phyloP scores from a whole-genome alignment of 176 grass and related monocot species.

The Calamus simplicifolius region DNA sequence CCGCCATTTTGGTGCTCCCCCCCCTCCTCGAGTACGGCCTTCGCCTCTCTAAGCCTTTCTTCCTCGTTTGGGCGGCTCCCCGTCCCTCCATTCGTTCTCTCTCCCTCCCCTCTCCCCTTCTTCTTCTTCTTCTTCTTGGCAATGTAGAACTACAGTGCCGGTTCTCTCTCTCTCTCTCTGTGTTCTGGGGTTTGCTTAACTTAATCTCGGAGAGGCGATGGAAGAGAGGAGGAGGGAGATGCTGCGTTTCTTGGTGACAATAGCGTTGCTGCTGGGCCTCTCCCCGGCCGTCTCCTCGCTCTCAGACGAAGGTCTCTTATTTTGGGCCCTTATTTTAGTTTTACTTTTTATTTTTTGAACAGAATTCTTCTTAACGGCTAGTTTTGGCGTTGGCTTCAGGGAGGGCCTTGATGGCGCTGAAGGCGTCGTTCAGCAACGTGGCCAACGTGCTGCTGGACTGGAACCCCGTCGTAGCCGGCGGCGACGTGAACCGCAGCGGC shows the following conservation, averaged over 20 bases:
- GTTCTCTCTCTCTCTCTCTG: neutral
- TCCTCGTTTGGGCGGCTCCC: neutral
- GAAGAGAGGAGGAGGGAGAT: neutral
- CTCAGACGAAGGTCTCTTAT: conserved; percentile 28
- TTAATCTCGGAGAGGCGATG: no score
- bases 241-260: neutral
- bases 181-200: no score
- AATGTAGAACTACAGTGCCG: no score
- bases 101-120: conserved; percentile 3
- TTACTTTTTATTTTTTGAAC: neutral
- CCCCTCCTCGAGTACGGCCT: neutral
- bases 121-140: conserved; percentile 1
- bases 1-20: conserved; percentile 36
- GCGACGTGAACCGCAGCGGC: conserved; percentile 7
- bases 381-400: conserved; percentile 11
- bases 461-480: conserved; percentile 23
- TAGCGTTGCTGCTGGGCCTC: neutral
- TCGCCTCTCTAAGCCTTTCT: neutral
- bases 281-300: conserved; percentile 13
- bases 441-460: conserved; percentile 74
- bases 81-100: conserved; percentile 10
- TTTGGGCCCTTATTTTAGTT: neutral
- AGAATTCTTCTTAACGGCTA: neutral
- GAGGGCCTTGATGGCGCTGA: conserved; percentile 55
- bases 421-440: conserved; percentile 67